These are phyloP conservation scores for Boletus subcaerulescens DNA, from an alignment of 768 basidiomycete species.

Conservation along the genomic window DNA sequence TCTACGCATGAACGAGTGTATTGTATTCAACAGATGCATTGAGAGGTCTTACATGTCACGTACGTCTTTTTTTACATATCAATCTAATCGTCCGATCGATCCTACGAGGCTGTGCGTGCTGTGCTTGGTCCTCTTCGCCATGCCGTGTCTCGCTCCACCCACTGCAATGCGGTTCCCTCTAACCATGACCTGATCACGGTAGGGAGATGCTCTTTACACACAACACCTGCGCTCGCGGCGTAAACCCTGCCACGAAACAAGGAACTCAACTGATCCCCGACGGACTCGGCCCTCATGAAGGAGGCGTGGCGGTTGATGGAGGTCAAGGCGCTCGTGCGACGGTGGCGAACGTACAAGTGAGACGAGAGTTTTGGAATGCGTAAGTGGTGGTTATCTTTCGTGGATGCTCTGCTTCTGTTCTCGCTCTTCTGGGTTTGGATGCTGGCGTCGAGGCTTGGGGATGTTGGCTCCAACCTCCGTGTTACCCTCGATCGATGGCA, in stretches of 20 bases:
- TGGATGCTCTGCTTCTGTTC: not conserved
- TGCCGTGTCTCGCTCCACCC: conserved; percentile 1
- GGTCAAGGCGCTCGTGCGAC: conserved; percentile 40
- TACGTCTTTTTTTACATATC: conserved; percentile 30
- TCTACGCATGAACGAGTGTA: conserved; percentile 51
- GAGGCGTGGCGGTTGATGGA: conserved; percentile 52
- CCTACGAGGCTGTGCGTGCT: not conserved
- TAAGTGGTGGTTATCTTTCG: too few species aligned
- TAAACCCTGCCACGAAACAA: conserved; percentile 57
- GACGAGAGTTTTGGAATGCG: conserved; percentile 64
- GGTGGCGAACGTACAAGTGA: conserved; percentile 48
- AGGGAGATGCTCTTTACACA: conserved; percentile 64
- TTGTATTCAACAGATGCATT: conserved; percentile 64
- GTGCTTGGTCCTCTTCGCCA: not conserved
- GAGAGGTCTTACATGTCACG: conserved; percentile 55
- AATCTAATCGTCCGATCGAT: conserved; percentile 16
- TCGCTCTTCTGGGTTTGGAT: not conserved
- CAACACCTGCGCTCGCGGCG: conserved; percentile 46
- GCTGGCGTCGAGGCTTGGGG: not conserved
- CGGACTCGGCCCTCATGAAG: conserved; percentile 37
- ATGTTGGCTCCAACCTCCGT: too few species aligned
- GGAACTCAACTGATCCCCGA: conserved; percentile 51
- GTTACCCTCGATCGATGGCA: conserved; percentile 11
- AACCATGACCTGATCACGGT: conserved; percentile 61
- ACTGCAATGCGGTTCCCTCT: conserved; percentile 21